Conservation (phyloP, 129 eudicot genomes). For the Flaveria trinervia region DNA sequence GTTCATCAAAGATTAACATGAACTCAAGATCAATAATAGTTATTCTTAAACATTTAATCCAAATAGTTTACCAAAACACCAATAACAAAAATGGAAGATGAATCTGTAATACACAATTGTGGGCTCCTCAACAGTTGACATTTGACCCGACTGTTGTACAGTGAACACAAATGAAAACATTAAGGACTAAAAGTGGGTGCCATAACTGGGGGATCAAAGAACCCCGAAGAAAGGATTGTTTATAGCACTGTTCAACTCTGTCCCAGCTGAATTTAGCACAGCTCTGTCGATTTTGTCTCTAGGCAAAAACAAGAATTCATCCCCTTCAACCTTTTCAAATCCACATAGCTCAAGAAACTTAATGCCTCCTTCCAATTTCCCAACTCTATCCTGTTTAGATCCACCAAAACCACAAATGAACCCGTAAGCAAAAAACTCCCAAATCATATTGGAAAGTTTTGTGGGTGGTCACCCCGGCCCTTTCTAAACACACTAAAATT, state of each 20-base stretch:
- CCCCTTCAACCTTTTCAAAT: slow-evolving; percentile 74
- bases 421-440: neutral
- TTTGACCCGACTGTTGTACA: slow-evolving; percentile 9
- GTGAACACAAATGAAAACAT: neutral
- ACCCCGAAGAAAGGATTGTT: slow-evolving; percentile 89
- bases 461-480: neutral
- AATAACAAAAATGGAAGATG: neutral
- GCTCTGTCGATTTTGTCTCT: slow-evolving; percentile 75
- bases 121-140: slow-evolving; percentile 7
- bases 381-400: slow-evolving; percentile 72
- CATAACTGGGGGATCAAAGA: slow-evolving; percentile 37
- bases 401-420: slow-evolving; percentile 1
- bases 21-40: neutral
- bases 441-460: neutral
- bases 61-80: slow-evolving; percentile 3
- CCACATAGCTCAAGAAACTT: slow-evolving; percentile 87
- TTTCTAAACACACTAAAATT: neutral
- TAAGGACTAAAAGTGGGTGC: neutral
- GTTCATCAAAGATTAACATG: neutral
- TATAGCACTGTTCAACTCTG: slow-evolving; percentile 70
- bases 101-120: slow-evolving; percentile 7
- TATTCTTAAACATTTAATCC: slow-evolving; percentile 2
- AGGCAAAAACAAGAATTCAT: slow-evolving; percentile 71
- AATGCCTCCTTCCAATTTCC: slow-evolving; percentile 72
- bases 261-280: slow-evolving; percentile 68